Base-by-base conservation (phyloP, 164 flowering plant species). In the Malania oleifera region DNA sequence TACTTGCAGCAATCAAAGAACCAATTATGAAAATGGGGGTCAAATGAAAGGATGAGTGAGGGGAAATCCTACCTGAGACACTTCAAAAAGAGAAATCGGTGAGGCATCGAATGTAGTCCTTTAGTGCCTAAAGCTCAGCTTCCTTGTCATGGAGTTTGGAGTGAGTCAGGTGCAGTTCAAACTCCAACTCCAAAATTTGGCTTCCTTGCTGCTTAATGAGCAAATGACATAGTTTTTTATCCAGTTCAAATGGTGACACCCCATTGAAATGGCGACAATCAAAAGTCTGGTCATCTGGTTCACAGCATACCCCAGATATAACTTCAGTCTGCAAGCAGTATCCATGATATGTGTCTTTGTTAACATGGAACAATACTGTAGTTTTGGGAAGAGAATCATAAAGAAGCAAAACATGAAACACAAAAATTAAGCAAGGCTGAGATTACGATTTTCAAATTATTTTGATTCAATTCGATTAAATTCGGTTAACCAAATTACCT, bases 141-240 rank as follows among this genome's bases (percentile, higher is more conserved):
- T 82, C 95, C 73, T 80, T 87, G 67, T 81, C 80, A 9, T 63
- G 47, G 25, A 87, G 82, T 60, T 84, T 82, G 43, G 74, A 68
- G 54, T 77, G 75, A 1, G 82, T 66, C 27, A 52, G 43, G 12
- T 70, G 54, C 63, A 85, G 63, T 57, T 80, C 82, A 48, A 78
- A 67, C 65, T 85, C 86, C 46, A 81, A 69, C 60, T 75, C 87
- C 38, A 25, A 59, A 26, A 85, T 87, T 45, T 85, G 85, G 64
- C 65, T 73, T 64, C 75, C 87, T 60, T 82, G 87, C 58, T 77
- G 84, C 56, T 76, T 70, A 9, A 87, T 75, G 60, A 87, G 83
- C 61, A 87, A 34, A 57, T 69, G 80, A 59, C 74, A 69, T 26
- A 86, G 68, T 65, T 75, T 84, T 64, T 73, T 37, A 66, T 83